Base-by-base conservation (phyloP, 371 early-diverging fungal genomes). In the Apophysomyces variabilis region DNA sequence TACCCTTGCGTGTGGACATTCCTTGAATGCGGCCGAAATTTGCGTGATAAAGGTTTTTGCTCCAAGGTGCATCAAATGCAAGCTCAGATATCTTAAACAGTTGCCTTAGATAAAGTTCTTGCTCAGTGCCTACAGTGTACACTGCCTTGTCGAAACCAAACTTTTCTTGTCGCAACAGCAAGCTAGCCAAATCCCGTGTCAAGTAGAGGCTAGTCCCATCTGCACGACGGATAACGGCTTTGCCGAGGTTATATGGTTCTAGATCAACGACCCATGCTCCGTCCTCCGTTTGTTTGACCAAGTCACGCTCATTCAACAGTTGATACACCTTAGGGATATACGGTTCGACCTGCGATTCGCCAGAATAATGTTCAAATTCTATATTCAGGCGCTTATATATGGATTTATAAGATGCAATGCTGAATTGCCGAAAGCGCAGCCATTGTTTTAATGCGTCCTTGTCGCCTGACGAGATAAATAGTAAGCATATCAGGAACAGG, bases 161-260 rank as follows among this genome's bases (percentile, higher is more conserved):
- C 46, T 72, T 76, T 38, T 91, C 85, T 37, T 85, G 77, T 39
- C 99, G 88, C 68, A 94, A 86, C 66, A 90, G 76, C 39, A 95
- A 92, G 12, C 95, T 94, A 13, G 94, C 99, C 61, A 99, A 84
- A 73, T 99, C 99, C 58, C 99, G 89, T 3, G 98, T 95, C 21
- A 96, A 72, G 73, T 99, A 99, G n/a, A 98, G 78, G 43, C 97
- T 91, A 7, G 95, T 90, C 32, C 97, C 99, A 83, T 99, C 97
- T 13, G 80, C 79, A 74, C 95, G 94, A 46, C 86, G 82, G 38
- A 99, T 78, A 1, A 94, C 72, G 1, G 92, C 90, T 45, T 77
- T 84, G 39, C 90, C 94, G 43, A 95, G 83, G 58, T 89, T 89
- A 76, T 88, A 79, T 38, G 76, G 62, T 5, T 87, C 86, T 54